Conservation (phyloP, 176 grass and related monocot species). For the Thalia dealbata region DNA sequence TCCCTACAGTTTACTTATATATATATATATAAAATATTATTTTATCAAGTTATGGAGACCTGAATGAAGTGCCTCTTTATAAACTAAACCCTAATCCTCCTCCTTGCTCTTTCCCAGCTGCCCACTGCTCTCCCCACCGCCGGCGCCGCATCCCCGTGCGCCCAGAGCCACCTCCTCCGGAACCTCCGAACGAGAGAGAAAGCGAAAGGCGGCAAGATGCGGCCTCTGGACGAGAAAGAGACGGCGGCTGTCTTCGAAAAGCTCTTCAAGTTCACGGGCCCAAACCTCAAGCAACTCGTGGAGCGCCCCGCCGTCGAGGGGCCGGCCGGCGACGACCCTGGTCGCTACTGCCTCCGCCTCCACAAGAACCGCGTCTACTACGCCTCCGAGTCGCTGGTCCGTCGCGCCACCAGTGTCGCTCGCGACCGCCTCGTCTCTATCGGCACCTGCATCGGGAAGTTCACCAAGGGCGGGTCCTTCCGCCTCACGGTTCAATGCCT, state of each 20-base stretch:
- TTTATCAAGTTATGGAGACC: no score
- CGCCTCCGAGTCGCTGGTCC: slow-evolving; percentile 59
- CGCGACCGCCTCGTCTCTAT: slow-evolving; percentile 51
- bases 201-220: slow-evolving; percentile 22
- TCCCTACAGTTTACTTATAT: no score
- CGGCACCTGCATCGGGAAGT: slow-evolving; percentile 67
- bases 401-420: slow-evolving; percentile 46
- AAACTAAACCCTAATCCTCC: no score
- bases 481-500: slow-evolving; percentile 74
- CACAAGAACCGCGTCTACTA: slow-evolving; percentile 91
- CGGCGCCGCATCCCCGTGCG: no score
- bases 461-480: slow-evolving; percentile 77
- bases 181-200: neutral
- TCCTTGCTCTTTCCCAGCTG: no score
- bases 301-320: slow-evolving; percentile 65
- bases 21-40: no score
- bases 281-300: slow-evolving; percentile 73
- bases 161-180: neutral
- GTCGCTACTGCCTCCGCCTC: slow-evolving; percentile 76
- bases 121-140: no score
- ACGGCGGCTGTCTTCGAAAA: slow-evolving; percentile 72
- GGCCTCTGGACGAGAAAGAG: slow-evolving; percentile 87
- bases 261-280: slow-evolving; percentile 79
- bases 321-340: slow-evolving; percentile 27
- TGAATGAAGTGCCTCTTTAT: no score